A percentile compares a stretch with the other conserved stretches of the same genome.
These are phyloP conservation scores for Microcyclospora tardicrescens DNA, from an alignment of 2,329 filamentous ascomycete species.

Conservation along the genomic window DNA sequence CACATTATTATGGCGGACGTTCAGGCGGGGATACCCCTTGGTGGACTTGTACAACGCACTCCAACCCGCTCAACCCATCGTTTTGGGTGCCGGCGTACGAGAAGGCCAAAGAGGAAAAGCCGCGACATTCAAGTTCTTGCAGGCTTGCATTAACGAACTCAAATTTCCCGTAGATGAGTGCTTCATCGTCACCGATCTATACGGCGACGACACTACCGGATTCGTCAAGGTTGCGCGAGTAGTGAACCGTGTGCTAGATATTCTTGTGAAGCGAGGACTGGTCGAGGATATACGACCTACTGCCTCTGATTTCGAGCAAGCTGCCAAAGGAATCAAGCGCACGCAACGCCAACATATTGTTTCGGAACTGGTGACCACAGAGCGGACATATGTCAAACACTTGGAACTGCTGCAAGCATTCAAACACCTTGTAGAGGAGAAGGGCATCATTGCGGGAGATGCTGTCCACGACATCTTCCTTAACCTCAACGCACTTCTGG, in stretches of 20 bases:
- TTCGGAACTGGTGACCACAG: constrained; percentile 82
- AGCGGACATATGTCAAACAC: constrained; percentile 96
- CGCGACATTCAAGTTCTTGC: constrained; percentile 82
- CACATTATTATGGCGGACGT: constrained; percentile 76
- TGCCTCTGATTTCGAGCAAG: constrained; percentile 42
- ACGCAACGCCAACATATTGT: constrained; percentile 78
- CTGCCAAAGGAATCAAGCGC: constrained; percentile 37
- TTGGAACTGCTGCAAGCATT: constrained; percentile 85
- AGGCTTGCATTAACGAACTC: constrained; percentile 74
- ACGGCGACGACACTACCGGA: constrained; percentile 87
- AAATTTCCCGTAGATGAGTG: constrained; percentile 68
- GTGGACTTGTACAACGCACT: constrained; percentile 82
- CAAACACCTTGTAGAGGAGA: constrained; percentile 80
- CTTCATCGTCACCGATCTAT: constrained; percentile 84
- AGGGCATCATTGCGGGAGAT: constrained; percentile 77
- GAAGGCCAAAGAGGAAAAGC: constrained; percentile 73
- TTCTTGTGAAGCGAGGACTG: constrained; percentile 64
- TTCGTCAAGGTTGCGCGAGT: constrained; percentile 95
- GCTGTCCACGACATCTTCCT: constrained; percentile 89
- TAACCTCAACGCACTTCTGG: constrained; percentile 86
- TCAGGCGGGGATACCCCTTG: constrained; percentile 72
- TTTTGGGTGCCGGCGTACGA: constrained; percentile 33
- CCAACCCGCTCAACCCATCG: constrained; percentile 53
- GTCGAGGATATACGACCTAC: constrained; percentile 45
- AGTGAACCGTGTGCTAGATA: constrained; percentile 82